Evolutionary conservation across 257 asterid species (phyloP).

Genomic region (Fraxinus pennsylvanica): DNA sequence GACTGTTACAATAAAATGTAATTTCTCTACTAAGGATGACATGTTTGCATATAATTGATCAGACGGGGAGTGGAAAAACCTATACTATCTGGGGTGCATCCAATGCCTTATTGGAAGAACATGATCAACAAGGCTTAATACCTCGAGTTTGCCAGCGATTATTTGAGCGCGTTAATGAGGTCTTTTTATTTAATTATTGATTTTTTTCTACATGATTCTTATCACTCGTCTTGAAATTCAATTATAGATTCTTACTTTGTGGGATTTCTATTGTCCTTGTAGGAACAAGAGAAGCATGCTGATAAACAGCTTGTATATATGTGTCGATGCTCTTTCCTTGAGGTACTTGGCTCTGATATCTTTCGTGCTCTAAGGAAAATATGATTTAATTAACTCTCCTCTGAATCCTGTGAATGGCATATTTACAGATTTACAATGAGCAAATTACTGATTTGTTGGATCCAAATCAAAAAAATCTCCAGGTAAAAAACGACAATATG

Average conservation of each 20-base stretch:
- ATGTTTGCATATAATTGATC: conserved; percentile 30
- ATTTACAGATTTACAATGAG: conserved; percentile 87
- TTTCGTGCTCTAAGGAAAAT: conserved; percentile 13
- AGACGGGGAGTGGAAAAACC: conserved; percentile 99
- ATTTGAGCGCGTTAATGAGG: conserved; percentile 80
- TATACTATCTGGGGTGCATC: conserved; percentile 98
- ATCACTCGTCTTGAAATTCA: conserved; percentile 16
- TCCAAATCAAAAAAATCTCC: conserved; percentile 90
- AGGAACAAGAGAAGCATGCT: conserved; percentile 90
- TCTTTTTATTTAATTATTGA: conserved; percentile 23
- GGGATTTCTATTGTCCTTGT: conserved; percentile 29
- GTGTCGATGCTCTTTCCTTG: conserved; percentile 97
- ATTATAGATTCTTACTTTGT: neutral
- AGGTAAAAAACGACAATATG: conserved; percentile 48
- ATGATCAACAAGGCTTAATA: conserved; percentile 85
- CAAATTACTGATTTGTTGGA: conserved; percentile 97
- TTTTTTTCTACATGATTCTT: conserved; percentile 5
- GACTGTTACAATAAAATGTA: conserved; percentile 5
- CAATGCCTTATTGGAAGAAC: conserved; percentile 72
- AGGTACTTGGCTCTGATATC: conserved; percentile 50
- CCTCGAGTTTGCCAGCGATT: conserved; percentile 90
- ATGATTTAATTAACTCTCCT: conserved; percentile 7
- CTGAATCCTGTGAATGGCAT: conserved; percentile 21
- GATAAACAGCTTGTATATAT: conserved; percentile 80
- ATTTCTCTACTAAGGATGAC: conserved; percentile 19